Conservation (phyloP, 108 stramenopile genomes). For the Nitzschia inconspicua region DNA sequence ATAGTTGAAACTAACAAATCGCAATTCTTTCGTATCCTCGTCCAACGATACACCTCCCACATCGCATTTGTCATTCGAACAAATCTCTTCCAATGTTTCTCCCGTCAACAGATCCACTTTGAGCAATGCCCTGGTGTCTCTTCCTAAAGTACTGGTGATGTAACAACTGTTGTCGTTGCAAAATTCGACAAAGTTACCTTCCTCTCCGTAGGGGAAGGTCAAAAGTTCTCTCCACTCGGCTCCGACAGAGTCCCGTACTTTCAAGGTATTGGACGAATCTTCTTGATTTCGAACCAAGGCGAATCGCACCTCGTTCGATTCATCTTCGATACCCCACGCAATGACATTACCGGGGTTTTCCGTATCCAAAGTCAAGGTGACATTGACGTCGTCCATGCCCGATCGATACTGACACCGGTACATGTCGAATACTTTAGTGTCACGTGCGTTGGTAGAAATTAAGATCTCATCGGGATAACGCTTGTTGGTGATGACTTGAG, state of each 20-base stretch:
- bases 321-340: slow-evolving; percentile 50
- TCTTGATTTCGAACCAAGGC: slow-evolving; percentile 41
- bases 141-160: slow-evolving; percentile 40
- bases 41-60: slow-evolving; percentile 50
- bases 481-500: slow-evolving; percentile 45
- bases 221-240: slow-evolving; percentile 51
- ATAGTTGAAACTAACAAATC: slow-evolving; percentile 53
- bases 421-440: slow-evolving; percentile 41
- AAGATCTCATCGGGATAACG: slow-evolving; percentile 51
- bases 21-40: slow-evolving; percentile 57
- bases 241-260: slow-evolving; percentile 20
- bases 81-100: slow-evolving; percentile 49
- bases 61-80: slow-evolving; percentile 52
- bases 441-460: slow-evolving; percentile 54
- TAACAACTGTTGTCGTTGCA: slow-evolving; percentile 45
- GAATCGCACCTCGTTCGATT: slow-evolving; percentile 41
- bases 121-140: slow-evolving; percentile 62
- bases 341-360: slow-evolving; percentile 58
- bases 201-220: slow-evolving; percentile 58
- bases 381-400: slow-evolving; percentile 23
- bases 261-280: slow-evolving; percentile 44
- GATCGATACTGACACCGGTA: slow-evolving; percentile 41
- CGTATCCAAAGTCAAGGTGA: slow-evolving; percentile 39
- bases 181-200: slow-evolving; percentile 49
- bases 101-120: slow-evolving; percentile 60